Conservation (phyloP, 192 early-diverging fungal genomes). For the Linnemannia elongata region DNA sequence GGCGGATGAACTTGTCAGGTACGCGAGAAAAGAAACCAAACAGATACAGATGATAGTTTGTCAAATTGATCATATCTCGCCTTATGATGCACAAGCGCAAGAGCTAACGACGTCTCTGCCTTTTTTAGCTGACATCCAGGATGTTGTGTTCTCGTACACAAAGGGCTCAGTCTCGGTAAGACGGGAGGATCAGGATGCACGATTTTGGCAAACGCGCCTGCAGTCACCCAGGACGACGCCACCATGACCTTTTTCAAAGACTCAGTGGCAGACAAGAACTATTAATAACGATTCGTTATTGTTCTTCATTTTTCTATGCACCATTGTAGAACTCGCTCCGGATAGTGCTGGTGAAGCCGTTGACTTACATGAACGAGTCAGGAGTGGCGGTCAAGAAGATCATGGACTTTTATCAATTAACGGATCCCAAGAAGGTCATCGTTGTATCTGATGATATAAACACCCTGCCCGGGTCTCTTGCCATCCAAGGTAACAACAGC, state of each 20-base stretch:
- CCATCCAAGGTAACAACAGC: conserved; percentile 62
- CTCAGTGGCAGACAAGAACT: neutral
- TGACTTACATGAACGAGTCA: conserved; percentile 68
- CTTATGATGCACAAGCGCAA: no score
- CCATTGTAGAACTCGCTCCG: conserved; percentile 62
- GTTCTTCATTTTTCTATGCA: neutral
- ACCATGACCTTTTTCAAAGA: neutral
- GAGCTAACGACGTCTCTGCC: neutral
- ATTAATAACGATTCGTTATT: neutral
- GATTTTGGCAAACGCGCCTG: neutral
- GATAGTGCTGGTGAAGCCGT: conserved; percentile 68
- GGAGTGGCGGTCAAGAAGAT: conserved; percentile 67
- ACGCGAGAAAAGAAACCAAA: neutral
- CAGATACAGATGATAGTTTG: neutral
- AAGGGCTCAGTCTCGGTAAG: conserved; percentile 46
- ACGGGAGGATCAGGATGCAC: neutral
- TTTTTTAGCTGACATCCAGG: conserved; percentile 66
- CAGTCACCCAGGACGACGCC: neutral
- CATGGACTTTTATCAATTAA: conserved; percentile 62
- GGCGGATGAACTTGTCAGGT: conserved; percentile 55
- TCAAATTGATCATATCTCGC: no score
- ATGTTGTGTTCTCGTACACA: conserved; percentile 62
- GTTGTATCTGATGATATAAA: conserved; percentile 73
- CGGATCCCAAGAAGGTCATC: conserved; percentile 65
- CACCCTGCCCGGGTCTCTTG: conserved; percentile 67